Evolutionary conservation across 1,284 basidiomycete genomes (phyloP).

Genomic region (Mixia osmundae): DNA sequence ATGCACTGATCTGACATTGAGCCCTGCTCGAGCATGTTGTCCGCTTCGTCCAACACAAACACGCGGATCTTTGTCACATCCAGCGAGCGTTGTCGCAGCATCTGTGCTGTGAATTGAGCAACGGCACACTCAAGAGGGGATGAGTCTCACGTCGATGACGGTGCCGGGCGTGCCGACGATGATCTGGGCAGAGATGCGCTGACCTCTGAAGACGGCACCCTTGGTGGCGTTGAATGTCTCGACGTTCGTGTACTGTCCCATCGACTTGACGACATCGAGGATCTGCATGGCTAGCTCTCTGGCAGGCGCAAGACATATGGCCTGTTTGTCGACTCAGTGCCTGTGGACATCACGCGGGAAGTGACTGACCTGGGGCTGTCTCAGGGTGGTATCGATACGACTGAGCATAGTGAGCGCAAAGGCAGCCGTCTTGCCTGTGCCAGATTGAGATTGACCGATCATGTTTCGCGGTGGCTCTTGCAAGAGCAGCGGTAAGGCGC

Average conservation of each 20-base stretch:
- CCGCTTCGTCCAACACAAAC: constrained; percentile 93
- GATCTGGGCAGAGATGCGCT: constrained; percentile 62
- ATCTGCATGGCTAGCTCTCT: constrained; percentile 94
- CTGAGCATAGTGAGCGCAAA: constrained; percentile 96
- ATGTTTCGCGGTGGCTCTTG: constrained; percentile 84
- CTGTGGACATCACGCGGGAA: neutral
- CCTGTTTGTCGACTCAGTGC: constrained; percentile 28
- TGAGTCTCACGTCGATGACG: constrained; percentile 62
- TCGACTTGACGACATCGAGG: constrained; percentile 74
- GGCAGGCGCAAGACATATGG: constrained; percentile 77
- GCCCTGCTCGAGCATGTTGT: constrained; percentile 95
- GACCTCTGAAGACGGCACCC: constrained; percentile 17
- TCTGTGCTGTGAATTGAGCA: constrained; percentile 17
- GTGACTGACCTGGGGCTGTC: constrained; percentile 54
- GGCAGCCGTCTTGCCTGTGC: constrained; percentile 96
- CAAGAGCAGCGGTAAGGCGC: constrained; percentile 75
- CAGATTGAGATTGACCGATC: constrained; percentile 98
- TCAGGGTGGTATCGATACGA: constrained; percentile 60
- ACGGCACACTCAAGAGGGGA: constrained; percentile 3
- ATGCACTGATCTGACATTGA: constrained; percentile 78
- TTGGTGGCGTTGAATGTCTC: constrained; percentile 90
- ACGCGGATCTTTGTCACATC: constrained; percentile 66
- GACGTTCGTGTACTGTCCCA: constrained; percentile 85
- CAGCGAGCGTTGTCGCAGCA: constrained; percentile 29
- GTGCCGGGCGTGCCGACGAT: constrained; percentile 95